These are phyloP conservation scores for Zygosaccharomyces sapae DNA, from an alignment of 1,139 yeast genomes.

Conservation along the genomic window DNA sequence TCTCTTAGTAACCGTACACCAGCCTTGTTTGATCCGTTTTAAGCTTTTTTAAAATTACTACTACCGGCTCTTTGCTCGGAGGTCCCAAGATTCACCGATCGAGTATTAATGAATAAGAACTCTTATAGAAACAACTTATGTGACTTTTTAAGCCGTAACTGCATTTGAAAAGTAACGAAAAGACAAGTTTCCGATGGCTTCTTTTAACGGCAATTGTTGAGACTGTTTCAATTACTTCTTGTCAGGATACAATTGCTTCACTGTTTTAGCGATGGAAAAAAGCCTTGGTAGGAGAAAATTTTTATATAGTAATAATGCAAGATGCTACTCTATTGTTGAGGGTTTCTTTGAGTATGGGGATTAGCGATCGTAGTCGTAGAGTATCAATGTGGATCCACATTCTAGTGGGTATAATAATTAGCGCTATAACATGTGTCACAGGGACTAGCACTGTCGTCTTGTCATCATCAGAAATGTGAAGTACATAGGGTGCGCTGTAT, in stretches of 20 bases:
- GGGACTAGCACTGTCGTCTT: neutral
- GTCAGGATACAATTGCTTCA: neutral
- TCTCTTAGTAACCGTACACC: constrained; percentile 8
- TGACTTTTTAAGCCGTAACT: neutral
- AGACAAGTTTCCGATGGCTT: neutral
- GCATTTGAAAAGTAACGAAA: neutral
- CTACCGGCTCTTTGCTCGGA: constrained; percentile 7
- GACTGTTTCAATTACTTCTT: neutral
- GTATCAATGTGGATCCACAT: neutral
- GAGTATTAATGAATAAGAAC: constrained; percentile 2
- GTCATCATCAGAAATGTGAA: neutral
- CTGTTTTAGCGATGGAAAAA: neutral
- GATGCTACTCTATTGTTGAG: neutral
- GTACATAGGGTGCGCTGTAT: neutral
- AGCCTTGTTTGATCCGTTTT: constrained; percentile 7
- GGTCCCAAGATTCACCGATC: constrained; percentile 5
- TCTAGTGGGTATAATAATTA: neutral
- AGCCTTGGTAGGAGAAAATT: neutral
- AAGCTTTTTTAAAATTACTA: constrained; percentile 3
- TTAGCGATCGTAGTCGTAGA: neutral
- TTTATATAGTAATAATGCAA: neutral
- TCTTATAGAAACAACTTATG: neutral
- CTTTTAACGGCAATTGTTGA: neutral
- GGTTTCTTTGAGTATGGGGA: neutral
- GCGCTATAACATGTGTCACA: too few relatives aligned